These are phyloP conservation scores for Hygrophorus pudorinus DNA, from an alignment of 768 basidiomycete species.

Conservation along the genomic window DNA sequence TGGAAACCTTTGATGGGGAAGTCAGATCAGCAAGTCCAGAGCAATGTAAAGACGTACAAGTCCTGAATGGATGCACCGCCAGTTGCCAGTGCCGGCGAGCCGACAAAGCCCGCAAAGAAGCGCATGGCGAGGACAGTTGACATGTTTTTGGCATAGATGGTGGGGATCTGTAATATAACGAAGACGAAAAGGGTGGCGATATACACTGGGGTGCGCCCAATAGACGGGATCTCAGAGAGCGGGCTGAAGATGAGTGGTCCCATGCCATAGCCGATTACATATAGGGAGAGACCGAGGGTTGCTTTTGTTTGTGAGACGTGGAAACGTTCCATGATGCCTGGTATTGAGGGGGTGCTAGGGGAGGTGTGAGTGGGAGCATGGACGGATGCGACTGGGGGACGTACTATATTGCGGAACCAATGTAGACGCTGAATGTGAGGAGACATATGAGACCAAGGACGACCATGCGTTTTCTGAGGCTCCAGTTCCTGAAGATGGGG, in stretches of 20 bases:
- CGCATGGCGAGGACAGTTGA: slow-evolving; percentile 22
- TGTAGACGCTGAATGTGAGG: slow-evolving; percentile 23
- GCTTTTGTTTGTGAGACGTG: slow-evolving; percentile 19
- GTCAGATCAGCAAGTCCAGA: background rate
- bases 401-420: slow-evolving; percentile 23
- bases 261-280: slow-evolving; percentile 18
- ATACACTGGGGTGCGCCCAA: slow-evolving; percentile 24
- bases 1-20: slow-evolving; percentile 7
- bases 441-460: slow-evolving; percentile 23
- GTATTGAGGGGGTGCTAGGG: slow-evolving; percentile 16
- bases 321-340: slow-evolving; percentile 17
- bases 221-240: slow-evolving; percentile 21
- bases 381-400: background rate
- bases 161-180: slow-evolving; percentile 24
- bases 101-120: slow-evolving; percentile 24
- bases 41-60: background rate
- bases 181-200: slow-evolving; percentile 21
- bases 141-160: slow-evolving; percentile 20
- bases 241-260: slow-evolving; percentile 23
- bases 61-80: slow-evolving; percentile 9
- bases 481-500: slow-evolving; percentile 19
- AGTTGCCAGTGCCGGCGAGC: slow-evolving; percentile 23
- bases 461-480: slow-evolving; percentile 17
- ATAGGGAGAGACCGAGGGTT: slow-evolving; percentile 19
- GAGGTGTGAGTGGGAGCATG: background rate